These are phyloP conservation scores for Wickerhamiella dianesei DNA, from an alignment of 805 yeast species.

Conservation along the genomic window DNA sequence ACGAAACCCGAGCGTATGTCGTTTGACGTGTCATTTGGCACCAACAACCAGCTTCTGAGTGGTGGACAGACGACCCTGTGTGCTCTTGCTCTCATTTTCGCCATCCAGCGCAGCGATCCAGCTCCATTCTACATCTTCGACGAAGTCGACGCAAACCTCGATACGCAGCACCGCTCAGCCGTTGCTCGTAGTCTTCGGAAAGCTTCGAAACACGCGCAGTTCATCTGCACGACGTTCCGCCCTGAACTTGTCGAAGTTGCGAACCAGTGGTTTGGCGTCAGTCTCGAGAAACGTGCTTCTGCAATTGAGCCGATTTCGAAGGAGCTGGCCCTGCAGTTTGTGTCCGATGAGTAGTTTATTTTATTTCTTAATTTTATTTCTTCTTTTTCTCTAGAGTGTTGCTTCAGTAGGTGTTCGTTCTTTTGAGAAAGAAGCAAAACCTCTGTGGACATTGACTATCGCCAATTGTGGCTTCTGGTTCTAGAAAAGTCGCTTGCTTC, in stretches of 20 bases:
- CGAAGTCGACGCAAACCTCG: conserved; percentile 92
- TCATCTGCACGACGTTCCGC: conserved; percentile 90
- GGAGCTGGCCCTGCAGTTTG: conserved; percentile 68
- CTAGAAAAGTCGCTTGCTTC: no score
- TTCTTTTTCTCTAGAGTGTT: no score
- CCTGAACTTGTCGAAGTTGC: conserved; percentile 85
- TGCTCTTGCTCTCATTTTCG: conserved; percentile 84
- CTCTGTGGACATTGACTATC: no score
- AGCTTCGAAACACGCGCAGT: conserved; percentile 49
- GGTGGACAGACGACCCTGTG: conserved; percentile 98
- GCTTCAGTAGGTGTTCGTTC: no score
- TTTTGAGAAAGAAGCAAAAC: no score
- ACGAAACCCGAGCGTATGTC: conserved; percentile 46
- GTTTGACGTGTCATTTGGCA: conserved; percentile 81
- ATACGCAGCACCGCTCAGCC: conserved; percentile 77
- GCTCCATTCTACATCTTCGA: conserved; percentile 95
- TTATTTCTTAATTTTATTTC: neutral
- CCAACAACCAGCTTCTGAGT: conserved; percentile 73
- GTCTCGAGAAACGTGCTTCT: conserved; percentile 69
- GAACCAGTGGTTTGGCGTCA: conserved; percentile 76
- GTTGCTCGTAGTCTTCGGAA: conserved; percentile 65
- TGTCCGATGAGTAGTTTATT: conserved; percentile 19
- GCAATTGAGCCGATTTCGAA: conserved; percentile 55
- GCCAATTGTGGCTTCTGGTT: no score
- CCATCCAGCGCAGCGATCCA: conserved; percentile 90